Evolutionary conservation across 2,329 filamentous ascomycete genomes (phyloP).

Genomic region (Aspergillus ibericus): DNA sequence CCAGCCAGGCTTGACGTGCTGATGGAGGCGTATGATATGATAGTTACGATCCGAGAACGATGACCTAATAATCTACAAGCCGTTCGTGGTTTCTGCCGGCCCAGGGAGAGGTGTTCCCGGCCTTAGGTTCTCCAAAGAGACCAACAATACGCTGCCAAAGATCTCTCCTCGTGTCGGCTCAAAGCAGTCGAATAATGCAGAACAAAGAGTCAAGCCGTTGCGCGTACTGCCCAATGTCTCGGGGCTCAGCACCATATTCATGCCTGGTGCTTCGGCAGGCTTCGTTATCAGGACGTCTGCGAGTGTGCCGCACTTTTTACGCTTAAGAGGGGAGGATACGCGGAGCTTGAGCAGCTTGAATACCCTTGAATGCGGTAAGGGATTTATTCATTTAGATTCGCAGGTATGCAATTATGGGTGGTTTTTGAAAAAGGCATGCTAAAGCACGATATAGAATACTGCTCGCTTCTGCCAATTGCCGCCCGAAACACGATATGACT

Average conservation of each 20-base stretch:
- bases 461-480: constrained; percentile 74
- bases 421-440: constrained; percentile 4
- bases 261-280: constrained; percentile 75
- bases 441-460: constrained; percentile 52
- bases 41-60: constrained; percentile 76
- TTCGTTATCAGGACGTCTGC: constrained; percentile 82
- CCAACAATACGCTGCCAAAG: constrained; percentile 67
- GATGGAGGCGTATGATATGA: constrained; percentile 1
- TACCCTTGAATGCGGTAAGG: constrained; percentile 66
- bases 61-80: constrained; percentile 85
- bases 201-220: constrained; percentile 44
- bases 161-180: constrained; percentile 54
- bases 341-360: constrained; percentile 74
- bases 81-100: constrained; percentile 55
- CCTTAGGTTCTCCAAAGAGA: constrained; percentile 74
- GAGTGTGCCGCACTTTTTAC: constrained; percentile 72
- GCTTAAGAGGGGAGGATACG: constrained; percentile 67
- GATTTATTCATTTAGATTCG: constrained; percentile 78
- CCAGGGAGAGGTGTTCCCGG: constrained; percentile 24
- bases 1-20: constrained; percentile 4
- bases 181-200: constrained; percentile 24
- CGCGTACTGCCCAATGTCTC: constrained; percentile 55
- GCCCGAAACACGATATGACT: constrained; percentile 66
- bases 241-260: constrained; percentile 78
- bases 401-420: constrained; percentile 36